A percentile compares a stretch with the other conserved stretches of the same genome.
Conservation (phyloP, 2,329 filamentous ascomycete species). For the Hymenoscyphus fructigenus region DNA sequence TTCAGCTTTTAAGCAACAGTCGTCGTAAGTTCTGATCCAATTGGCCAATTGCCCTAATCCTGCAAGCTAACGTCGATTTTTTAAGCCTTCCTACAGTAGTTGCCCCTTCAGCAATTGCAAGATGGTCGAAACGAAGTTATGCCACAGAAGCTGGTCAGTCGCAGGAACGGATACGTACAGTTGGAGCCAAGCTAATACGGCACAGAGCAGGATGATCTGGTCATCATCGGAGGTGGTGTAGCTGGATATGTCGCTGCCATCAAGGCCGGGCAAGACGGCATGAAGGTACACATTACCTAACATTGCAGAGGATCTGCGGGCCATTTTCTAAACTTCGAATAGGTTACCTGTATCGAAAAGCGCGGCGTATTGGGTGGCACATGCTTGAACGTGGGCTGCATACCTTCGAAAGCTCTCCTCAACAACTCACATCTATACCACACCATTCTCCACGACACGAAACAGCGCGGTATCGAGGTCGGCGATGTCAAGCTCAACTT, state of each 20-base stretch:
- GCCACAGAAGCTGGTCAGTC: conserved; percentile 47
- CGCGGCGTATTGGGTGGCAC: conserved; percentile 92
- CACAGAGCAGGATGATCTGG: conserved; percentile 90
- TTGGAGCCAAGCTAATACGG: conserved; percentile 50
- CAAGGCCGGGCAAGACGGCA: conserved; percentile 94
- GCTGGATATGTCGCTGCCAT: conserved; percentile 98
- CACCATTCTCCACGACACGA: conserved; percentile 94
- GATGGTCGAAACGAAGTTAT: conserved; percentile 60
- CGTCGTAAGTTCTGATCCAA: conserved; percentile 46
- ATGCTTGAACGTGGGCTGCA: conserved; percentile 98
- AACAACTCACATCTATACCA: conserved; percentile 99
- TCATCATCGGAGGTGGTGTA: conserved; percentile 97
- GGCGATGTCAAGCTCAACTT: conserved; percentile 97
- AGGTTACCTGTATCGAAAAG: conserved; percentile 99
- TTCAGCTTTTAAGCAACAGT: conserved; percentile 53
- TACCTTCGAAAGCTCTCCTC: conserved; percentile 97
- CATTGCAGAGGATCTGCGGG: not conserved
- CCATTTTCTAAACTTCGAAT: conserved; percentile 22
- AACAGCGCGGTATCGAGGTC: conserved; percentile 95
- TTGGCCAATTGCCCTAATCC: conserved; percentile 14
- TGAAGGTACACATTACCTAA: conserved; percentile 68
- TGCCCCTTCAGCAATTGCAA: conserved; percentile 45
- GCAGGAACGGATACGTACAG: conserved; percentile 43
- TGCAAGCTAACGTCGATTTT: conserved; percentile 28
- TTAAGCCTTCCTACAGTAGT: conserved; percentile 50